A percentile compares a stretch with the other conserved stretches of the same genome.
Conservation (phyloP, 192 early-diverging fungal species). For the Chytriomyces hyalinus region DNA sequence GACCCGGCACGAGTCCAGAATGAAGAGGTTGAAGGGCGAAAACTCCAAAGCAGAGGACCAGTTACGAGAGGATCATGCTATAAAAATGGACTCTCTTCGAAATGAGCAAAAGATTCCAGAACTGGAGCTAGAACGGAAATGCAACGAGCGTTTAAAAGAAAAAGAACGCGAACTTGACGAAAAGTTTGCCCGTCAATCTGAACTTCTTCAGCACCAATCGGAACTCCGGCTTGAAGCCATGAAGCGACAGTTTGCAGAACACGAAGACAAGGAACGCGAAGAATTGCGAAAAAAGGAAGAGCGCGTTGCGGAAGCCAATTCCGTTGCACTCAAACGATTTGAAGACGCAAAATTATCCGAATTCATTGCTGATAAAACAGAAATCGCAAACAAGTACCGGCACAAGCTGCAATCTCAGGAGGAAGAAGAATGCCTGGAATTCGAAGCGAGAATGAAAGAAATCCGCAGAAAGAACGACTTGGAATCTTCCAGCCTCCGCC, state of each 20-base stretch:
- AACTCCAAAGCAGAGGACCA: not conserved
- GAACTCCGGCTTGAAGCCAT: not conserved
- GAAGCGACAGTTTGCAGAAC: not conserved
- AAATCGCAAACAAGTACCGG: constrained; percentile 11
- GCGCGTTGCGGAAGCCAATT: not conserved
- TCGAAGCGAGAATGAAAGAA: not conserved
- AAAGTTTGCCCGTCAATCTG: no score
- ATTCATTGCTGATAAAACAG: not conserved
- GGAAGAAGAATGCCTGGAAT: constrained; percentile 5
- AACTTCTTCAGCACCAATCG: no score
- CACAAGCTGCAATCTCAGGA: not conserved
- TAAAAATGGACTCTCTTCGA: not conserved
- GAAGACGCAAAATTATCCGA: not conserved
- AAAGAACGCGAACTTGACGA: no score
- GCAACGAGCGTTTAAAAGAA: no score
- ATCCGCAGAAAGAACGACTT: constrained; percentile 4
- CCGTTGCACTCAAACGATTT: not conserved
- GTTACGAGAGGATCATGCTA: not conserved
- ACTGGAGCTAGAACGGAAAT: no score
- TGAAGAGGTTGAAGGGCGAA: not conserved
- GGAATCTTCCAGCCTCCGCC: not conserved
- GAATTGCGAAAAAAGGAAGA: not conserved
- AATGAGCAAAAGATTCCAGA: not conserved
- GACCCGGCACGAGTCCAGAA: not conserved
- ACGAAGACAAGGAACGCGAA: not conserved